Percentiles rank a stretch among this genome's conserved stretches.
Conservation (phyloP, 192 early-diverging fungal genomes). For the Coemansia sp. region DNA sequence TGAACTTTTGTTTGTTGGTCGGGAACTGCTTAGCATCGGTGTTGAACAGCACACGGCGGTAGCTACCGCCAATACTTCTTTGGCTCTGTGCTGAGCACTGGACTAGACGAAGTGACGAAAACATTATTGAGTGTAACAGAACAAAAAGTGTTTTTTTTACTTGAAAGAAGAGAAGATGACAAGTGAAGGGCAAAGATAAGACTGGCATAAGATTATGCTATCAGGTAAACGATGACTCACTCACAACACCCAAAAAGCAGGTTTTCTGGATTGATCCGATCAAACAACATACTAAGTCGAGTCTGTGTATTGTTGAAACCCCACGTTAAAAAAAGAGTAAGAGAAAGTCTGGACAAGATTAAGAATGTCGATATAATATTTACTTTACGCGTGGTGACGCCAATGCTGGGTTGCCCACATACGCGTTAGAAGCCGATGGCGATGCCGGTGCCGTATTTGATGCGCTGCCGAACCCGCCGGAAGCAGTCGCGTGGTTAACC, state of each 20-base stretch:
- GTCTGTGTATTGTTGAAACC: too few relatives aligned
- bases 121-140: conserved; percentile 7
- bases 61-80: neutral
- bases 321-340: too few relatives aligned
- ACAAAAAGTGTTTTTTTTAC: neutral
- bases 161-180: neutral
- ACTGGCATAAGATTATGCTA: too few relatives aligned
- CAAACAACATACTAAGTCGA: neutral
- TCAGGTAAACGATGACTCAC: neutral
- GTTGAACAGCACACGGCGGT: conserved; percentile 16
- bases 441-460: conserved; percentile 3
- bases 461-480: neutral
- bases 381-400: conserved; percentile 38
- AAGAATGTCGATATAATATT: too few relatives aligned
- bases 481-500: neutral
- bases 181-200: neutral
- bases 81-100: conserved; percentile 11
- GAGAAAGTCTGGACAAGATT: too few relatives aligned
- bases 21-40: conserved; percentile 43
- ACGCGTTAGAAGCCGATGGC: conserved; percentile 13
- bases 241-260: too few relatives aligned
- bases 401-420: conserved; percentile 16
- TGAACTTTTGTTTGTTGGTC: conserved; percentile 58
- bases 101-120: conserved; percentile 16
- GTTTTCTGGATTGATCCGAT: neutral